phyloP scores from a whole-genome alignment of 202 grass and related monocot genomes.

The Musa balbisiana region DNA sequence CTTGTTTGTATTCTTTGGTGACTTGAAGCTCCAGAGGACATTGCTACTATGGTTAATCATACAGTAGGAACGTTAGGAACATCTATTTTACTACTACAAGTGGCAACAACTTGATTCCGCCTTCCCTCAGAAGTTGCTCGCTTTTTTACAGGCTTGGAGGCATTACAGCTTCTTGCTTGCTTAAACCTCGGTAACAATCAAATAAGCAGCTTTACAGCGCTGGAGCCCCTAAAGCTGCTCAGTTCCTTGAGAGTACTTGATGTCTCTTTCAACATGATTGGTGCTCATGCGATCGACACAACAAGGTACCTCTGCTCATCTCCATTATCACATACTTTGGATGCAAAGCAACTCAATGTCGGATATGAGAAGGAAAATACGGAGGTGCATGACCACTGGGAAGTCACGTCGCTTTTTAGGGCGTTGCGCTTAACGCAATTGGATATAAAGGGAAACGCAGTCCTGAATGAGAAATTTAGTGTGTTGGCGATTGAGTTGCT shows the following conservation, averaged over 20 bases:
- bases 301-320: slow-evolving; percentile 62
- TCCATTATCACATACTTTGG: slow-evolving; percentile 56
- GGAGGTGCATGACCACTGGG: slow-evolving; percentile 47
- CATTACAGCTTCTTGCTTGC: slow-evolving; percentile 70
- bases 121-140: neutral
- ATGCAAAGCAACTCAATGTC: slow-evolving; percentile 40
- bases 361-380: slow-evolving; percentile 34
- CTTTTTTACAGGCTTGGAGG: slow-evolving; percentile 63
- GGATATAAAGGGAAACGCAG: slow-evolving; percentile 58
- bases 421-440: slow-evolving; percentile 47
- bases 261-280: slow-evolving; percentile 77
- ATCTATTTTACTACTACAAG: neutral
- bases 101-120: neutral
- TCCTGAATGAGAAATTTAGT: slow-evolving; percentile 38
- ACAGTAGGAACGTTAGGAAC: too few species aligned
- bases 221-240: slow-evolving; percentile 59
- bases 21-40: neutral
- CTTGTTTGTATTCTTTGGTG: neutral
- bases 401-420: slow-evolving; percentile 55
- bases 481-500: slow-evolving; percentile 29
- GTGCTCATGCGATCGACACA: slow-evolving; percentile 51
- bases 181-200: slow-evolving; percentile 75
- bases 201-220: slow-evolving; percentile 61
- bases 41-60: neutral
- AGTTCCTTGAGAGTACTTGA: slow-evolving; percentile 60